Percentiles rank a stretch among this genome's conserved stretches.
These are phyloP conservation scores for Colletotrichum sp. DNA, from an alignment of 2,329 filamentous ascomycete species.

Conservation along the genomic window DNA sequence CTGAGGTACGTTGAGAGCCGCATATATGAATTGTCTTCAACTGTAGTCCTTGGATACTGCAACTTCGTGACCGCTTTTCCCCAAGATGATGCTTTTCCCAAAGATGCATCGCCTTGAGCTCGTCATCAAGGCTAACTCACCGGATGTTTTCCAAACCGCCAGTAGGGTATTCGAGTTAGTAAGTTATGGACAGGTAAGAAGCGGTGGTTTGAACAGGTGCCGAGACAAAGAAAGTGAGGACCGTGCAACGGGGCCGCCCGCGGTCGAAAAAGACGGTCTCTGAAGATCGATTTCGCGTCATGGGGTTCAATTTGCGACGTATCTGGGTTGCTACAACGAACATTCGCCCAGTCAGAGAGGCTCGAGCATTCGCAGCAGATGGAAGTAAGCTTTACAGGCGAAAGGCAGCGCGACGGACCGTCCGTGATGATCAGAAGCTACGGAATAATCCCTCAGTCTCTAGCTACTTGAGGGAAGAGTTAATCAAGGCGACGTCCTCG, in stretches of 20 bases:
- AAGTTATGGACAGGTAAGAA: background rate
- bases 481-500: background rate
- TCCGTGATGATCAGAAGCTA: background rate
- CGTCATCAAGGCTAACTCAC: background rate
- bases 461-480: background rate
- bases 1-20: background rate
- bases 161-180: too few relatives aligned
- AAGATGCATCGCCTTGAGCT: background rate
- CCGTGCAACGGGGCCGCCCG: background rate
- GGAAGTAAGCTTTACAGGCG: background rate
- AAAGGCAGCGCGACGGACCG: background rate
- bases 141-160: background rate
- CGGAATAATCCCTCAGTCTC: background rate
- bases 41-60: background rate
- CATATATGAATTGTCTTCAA: background rate
- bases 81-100: background rate
- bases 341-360: background rate
- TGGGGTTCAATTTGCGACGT: background rate
- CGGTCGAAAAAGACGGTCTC: background rate
- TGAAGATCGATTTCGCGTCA: background rate
- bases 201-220: background rate
- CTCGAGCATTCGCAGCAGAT: background rate
- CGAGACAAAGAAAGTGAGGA: background rate
- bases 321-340: background rate
- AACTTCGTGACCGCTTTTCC: background rate